phyloP scores from a whole-genome alignment of 768 basidiomycete genomes.

The Tephrocybe sp. region DNA sequence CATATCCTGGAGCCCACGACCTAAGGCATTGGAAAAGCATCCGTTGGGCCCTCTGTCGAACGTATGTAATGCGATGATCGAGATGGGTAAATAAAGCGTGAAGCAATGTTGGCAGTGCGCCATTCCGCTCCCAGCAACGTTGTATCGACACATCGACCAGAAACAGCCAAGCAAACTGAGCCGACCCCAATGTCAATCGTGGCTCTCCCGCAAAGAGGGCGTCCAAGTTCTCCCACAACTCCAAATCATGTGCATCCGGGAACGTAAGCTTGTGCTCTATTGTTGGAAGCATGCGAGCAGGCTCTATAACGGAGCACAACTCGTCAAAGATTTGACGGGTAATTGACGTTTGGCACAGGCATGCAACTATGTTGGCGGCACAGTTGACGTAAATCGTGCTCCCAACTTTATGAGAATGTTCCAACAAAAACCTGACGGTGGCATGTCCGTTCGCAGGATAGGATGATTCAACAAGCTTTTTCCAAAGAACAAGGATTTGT shows the following conservation, averaged over 20 bases:
- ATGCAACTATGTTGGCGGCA: slow-evolving; percentile 80
- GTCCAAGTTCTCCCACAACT: slow-evolving; percentile 78
- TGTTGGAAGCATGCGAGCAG: slow-evolving; percentile 77
- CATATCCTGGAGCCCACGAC: slow-evolving; percentile 77
- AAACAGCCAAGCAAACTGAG: slow-evolving; percentile 88
- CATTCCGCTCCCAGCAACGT: slow-evolving; percentile 70
- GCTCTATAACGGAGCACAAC: slow-evolving; percentile 81
- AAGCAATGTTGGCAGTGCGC: slow-evolving; percentile 70
- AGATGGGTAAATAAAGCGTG: slow-evolving; percentile 80
- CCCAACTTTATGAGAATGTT: slow-evolving; percentile 84
- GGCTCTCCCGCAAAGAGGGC: slow-evolving; percentile 73
- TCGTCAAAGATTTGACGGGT: slow-evolving; percentile 78
- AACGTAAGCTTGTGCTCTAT: slow-evolving; percentile 68
- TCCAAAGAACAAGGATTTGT: slow-evolving; percentile 79
- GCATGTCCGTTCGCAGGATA: slow-evolving; percentile 75
- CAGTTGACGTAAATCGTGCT: slow-evolving; percentile 75
- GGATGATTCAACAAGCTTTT: slow-evolving; percentile 69
- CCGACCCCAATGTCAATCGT: slow-evolving; percentile 68
- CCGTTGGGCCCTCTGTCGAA: slow-evolving; percentile 69
- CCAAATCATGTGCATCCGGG: slow-evolving; percentile 65
- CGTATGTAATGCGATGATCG: slow-evolving; percentile 69
- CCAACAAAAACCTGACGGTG: slow-evolving; percentile 77
- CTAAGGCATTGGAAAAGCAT: slow-evolving; percentile 85
- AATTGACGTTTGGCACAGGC: slow-evolving; percentile 72
- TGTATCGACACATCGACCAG: slow-evolving; percentile 74